Percentiles rank a stretch among this genome's conserved stretches.
Conservation (phyloP, 345 rosid genomes). For the Carallia brachiata region DNA sequence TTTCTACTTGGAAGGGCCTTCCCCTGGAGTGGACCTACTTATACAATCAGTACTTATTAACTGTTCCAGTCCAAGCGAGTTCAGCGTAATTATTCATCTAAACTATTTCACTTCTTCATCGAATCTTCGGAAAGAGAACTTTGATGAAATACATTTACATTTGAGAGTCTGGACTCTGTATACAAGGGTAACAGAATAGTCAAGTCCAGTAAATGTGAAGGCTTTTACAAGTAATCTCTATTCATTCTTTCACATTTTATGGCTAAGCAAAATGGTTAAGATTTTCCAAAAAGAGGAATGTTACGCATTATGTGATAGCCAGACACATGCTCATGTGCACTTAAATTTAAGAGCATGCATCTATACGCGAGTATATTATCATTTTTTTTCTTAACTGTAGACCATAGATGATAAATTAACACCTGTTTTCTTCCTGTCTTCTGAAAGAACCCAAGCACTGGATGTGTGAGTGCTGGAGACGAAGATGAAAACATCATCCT, state of each 20-base stretch:
- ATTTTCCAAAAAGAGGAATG: too few species aligned
- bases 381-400: not conserved
- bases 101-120: not conserved
- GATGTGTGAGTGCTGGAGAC: slow-evolving; percentile 10
- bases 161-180: too few species aligned
- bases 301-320: too few species aligned
- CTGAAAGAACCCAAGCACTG: slow-evolving; percentile 9
- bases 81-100: slow-evolving; percentile 41
- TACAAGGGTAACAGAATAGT: too few species aligned
- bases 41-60: slow-evolving; percentile 63
- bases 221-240: too few species aligned
- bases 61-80: slow-evolving; percentile 38
- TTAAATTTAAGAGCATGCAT: too few species aligned
- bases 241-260: not conserved
- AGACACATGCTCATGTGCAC: too few species aligned
- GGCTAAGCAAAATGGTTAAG: too few species aligned
- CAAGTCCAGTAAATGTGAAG: too few species aligned
- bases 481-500: slow-evolving; percentile 56
- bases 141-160: not conserved
- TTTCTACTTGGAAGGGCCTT: slow-evolving; percentile 90
- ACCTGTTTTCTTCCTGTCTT: not conserved
- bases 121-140: not conserved
- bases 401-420: not conserved
- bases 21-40: slow-evolving; percentile 77
- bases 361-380: not conserved